A percentile compares a stretch with the other conserved stretches of the same genome.
Evolutionary conservation across 805 yeast species (phyloP).

Genomic region (Phaffomyces antillensis): DNA sequence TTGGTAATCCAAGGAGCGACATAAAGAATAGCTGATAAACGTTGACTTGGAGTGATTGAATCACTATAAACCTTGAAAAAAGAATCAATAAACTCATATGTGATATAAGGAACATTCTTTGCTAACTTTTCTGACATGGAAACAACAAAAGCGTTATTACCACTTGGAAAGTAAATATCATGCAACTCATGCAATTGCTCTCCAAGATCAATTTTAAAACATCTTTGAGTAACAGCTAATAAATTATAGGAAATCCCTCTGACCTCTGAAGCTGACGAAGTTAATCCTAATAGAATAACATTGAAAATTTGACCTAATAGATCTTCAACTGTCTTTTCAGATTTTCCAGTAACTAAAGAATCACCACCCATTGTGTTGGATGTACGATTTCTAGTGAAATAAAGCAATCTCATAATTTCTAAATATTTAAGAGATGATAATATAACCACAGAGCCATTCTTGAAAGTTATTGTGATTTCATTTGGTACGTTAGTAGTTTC

Average conservation of each 20-base stretch:
- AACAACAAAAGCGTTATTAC: conserved; percentile 54
- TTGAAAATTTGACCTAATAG: conserved; percentile 57
- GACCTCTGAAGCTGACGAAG: conserved; percentile 51
- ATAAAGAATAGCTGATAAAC: conserved; percentile 31
- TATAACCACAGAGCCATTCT: conserved; percentile 30
- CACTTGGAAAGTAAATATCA: conserved; percentile 62
- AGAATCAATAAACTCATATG: conserved; percentile 46
- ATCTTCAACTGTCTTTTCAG: conserved; percentile 26
- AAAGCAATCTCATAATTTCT: conserved; percentile 65
- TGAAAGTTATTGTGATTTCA: conserved; percentile 41
- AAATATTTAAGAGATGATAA: conserved; percentile 42
- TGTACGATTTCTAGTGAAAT: conserved; percentile 54
- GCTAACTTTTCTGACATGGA: conserved; percentile 55
- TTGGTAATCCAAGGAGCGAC: conserved; percentile 73
- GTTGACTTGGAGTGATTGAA: conserved; percentile 27
- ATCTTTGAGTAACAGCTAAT: conserved; percentile 51
- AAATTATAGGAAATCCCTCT: conserved; percentile 58
- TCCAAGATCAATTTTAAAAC: conserved; percentile 56
- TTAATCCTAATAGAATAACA: conserved; percentile 59
- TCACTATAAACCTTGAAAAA: conserved; percentile 46
- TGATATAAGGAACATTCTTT: conserved; percentile 44
- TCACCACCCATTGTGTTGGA: conserved; percentile 23
- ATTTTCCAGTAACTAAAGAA: conserved; percentile 5
- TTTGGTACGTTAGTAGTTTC: conserved; percentile 39
- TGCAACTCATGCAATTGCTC: conserved; percentile 46